A percentile compares a stretch with the other conserved stretches of the same genome.
These are phyloP conservation scores for Excoecaria cochinchinensis DNA, from an alignment of 345 rosid genomes.

Conservation along the genomic window DNA sequence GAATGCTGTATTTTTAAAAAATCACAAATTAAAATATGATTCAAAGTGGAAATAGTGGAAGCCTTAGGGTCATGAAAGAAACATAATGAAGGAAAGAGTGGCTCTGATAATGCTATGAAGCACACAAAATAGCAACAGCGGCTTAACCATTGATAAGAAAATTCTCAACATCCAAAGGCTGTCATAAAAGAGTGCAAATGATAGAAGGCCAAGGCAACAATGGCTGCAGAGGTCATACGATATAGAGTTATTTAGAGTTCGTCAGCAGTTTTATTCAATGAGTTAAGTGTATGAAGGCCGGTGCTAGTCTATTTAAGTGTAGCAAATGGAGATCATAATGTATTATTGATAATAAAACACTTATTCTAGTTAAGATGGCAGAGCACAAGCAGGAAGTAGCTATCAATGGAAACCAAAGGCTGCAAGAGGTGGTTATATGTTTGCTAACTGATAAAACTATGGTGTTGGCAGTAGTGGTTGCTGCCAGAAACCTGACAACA, in stretches of 20 bases:
- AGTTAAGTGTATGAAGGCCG: neutral
- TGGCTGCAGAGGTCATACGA: neutral
- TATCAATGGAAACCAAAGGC: neutral
- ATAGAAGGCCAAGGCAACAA: neutral
- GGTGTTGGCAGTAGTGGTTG: neutral
- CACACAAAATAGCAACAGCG: too few species aligned
- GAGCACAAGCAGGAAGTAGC: neutral
- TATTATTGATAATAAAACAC: neutral
- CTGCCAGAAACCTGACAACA: neutral
- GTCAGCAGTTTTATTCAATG: neutral
- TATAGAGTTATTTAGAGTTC: neutral
- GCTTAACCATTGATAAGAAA: neutral
- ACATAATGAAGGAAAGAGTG: slow-evolving; percentile 1
- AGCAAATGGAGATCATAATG: neutral
- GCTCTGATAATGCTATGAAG: neutral
- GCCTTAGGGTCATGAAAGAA: neutral
- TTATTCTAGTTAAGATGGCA: neutral
- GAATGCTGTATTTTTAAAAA: neutral
- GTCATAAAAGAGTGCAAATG: neutral
- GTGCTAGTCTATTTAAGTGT: neutral
- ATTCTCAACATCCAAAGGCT: neutral
- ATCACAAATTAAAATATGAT: neutral
- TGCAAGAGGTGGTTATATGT: neutral
- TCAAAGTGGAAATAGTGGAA: neutral
- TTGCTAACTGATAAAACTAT: neutral